Base-by-base conservation (phyloP, 1,284 basidiomycete species). In the Trichosporon sp. region DNA sequence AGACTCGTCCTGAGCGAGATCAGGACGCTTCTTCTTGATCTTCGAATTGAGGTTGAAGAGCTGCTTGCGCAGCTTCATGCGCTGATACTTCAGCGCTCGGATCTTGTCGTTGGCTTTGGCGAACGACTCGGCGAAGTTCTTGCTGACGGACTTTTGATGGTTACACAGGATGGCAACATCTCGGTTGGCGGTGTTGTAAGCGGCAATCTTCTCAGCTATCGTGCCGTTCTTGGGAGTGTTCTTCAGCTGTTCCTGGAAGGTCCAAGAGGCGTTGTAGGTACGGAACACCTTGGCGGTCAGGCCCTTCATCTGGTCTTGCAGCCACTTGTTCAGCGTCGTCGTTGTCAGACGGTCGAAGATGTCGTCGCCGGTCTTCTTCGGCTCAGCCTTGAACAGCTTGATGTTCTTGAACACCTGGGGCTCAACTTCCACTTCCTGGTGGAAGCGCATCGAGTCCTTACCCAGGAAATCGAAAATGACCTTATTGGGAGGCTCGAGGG, bases 271-370 rank as follows among this genome's bases (percentile, higher is more conserved):
- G 75, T 98, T 98, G 82, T 91, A 98, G 62, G 94, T 98, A 92
- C 94, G 94, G 85, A 98, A 98, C 23, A 98, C 94, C 79, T 97
- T 98, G 61, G 94, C 94, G 1, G 94, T 95, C 25, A 98, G 85
- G 16, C 95, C 95, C 70, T 93, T 91, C 94, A 97, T 98, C 78
- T 95, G 92, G 44, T 85, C 86, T 52, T 86, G 86, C 63, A 98
- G 84, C 79, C 96, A 91, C 75, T 93, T 94, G 83, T 98, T 98
- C 67, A 98, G 81, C 2, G 84, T 82, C 2, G 85, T 81, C 1
- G 94, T 95, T 60, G 86, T 91, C 67, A 95, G 87, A 56, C 94
- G 91, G 81, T 98, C 96, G 74, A 99, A 99, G 62, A 99, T 80
- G 68, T 89, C 88, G 76, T 99, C 95, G 14, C 88, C 87, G 65